Evolutionary conservation across 2,329 filamentous ascomycete genomes (phyloP).

Genomic region (Pseudomassariella vexata): DNA sequence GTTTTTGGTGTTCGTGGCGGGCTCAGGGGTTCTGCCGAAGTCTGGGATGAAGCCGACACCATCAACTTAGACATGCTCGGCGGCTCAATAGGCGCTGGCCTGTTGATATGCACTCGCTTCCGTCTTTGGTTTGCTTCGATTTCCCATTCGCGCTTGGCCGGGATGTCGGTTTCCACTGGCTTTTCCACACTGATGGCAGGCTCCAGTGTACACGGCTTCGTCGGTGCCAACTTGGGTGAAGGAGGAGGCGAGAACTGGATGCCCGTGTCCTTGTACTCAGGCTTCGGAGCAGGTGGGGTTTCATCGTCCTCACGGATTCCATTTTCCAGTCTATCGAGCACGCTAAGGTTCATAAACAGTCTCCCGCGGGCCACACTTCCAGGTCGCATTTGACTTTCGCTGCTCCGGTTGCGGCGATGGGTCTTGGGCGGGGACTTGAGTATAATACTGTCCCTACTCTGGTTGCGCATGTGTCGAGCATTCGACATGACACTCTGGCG

Average conservation of each 20-base stretch:
- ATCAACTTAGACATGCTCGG: constrained; percentile 38
- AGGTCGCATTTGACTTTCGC: constrained; percentile 50
- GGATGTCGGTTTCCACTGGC: constrained; percentile 35
- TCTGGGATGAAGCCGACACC: constrained; percentile 62
- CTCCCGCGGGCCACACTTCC: constrained; percentile 50
- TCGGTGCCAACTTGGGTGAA: constrained; percentile 52
- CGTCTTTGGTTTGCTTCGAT: constrained; percentile 69
- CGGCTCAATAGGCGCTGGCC: constrained; percentile 44
- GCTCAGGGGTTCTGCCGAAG: constrained; percentile 55
- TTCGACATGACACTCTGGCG: constrained; percentile 56
- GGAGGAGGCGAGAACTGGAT: constrained; percentile 79
- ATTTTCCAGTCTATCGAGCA: constrained; percentile 51
- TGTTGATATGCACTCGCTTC: constrained; percentile 57
- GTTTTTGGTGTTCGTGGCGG: constrained; percentile 60
- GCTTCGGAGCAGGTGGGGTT: constrained; percentile 28
- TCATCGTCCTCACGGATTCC: constrained; percentile 45
- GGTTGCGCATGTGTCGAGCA: constrained; percentile 43
- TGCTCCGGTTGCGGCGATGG: constrained; percentile 52
- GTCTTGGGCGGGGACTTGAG: constrained; percentile 26
- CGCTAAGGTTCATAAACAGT: constrained; percentile 46
- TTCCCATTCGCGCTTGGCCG: constrained; percentile 46
- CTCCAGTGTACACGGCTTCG: constrained; percentile 37
- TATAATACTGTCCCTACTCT: constrained; percentile 52
- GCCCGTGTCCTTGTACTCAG: constrained; percentile 66
- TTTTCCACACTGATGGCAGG: constrained; percentile 32